Conservation (phyloP, 352 stramenopile genomes). For the Globisporangium middletonii region DNA sequence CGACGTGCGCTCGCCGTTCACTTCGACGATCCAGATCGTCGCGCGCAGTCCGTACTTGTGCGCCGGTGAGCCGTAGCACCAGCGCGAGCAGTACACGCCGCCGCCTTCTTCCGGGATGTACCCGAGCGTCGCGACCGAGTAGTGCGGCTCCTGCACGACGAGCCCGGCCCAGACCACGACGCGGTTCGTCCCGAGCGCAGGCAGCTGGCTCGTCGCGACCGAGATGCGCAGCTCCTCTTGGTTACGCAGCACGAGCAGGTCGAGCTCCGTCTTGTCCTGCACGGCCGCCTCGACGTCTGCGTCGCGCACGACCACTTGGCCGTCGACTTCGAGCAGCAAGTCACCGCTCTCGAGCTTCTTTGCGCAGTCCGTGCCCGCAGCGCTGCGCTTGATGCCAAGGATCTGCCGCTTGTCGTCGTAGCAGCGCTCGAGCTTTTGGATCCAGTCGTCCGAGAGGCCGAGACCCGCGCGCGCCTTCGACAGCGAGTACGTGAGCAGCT, state of each 20-base stretch:
- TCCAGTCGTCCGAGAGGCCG: constrained; percentile 79
- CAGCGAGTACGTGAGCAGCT: constrained; percentile 80
- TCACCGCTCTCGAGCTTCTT: constrained; percentile 76
- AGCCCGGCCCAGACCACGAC: constrained; percentile 89
- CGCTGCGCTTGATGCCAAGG: constrained; percentile 77
- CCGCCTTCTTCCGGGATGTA: constrained; percentile 85
- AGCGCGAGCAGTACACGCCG: constrained; percentile 86
- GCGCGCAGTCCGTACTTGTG: constrained; percentile 89
- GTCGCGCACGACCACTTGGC: constrained; percentile 67
- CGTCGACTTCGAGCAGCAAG: constrained; percentile 80
- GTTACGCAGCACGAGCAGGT: constrained; percentile 68
- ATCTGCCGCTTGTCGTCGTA: constrained; percentile 86
- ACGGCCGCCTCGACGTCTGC: constrained; percentile 66
- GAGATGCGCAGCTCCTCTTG: constrained; percentile 58
- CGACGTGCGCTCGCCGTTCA: constrained; percentile 79
- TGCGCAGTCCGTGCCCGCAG: constrained; percentile 57
- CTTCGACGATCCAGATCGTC: constrained; percentile 89
- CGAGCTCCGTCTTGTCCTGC: constrained; percentile 43
- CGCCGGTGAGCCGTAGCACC: constrained; percentile 87
- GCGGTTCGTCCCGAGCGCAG: constrained; percentile 80
- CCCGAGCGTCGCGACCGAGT: constrained; percentile 72
- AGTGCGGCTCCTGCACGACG: constrained; percentile 89
- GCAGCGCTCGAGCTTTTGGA: constrained; percentile 68
- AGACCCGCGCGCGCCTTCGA: constrained; percentile 85
- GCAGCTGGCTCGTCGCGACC: constrained; percentile 57